Percentiles rank a stretch among this genome's conserved stretches.
Conservation (phyloP, 768 basidiomycete genomes). For the Lentinula sp. region DNA sequence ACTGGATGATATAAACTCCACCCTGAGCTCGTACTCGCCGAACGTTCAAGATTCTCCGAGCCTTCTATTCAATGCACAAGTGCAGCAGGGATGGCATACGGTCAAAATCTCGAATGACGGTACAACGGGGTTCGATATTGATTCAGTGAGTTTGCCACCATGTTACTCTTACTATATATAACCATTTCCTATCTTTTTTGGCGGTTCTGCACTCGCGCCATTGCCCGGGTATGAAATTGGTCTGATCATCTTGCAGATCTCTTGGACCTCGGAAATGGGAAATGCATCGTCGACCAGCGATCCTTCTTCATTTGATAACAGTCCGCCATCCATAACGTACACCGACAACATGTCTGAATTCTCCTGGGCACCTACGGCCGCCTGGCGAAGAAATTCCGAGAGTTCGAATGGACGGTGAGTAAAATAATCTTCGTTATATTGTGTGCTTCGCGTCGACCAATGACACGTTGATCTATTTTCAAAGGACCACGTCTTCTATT, state of each 20-base stretch:
- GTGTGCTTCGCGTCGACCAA: no score
- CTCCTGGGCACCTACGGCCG: background rate
- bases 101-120: background rate
- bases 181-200: background rate
- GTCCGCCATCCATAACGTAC: background rate
- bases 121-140: background rate
- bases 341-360: background rate
- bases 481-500: background rate
- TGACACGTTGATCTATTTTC: background rate
- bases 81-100: conserved; percentile 3
- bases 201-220: no score
- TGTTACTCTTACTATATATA: no score
- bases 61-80: background rate
- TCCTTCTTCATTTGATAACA: background rate
- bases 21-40: conserved; percentile 4
- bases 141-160: background rate
- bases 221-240: background rate
- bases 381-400: background rate
- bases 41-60: background rate
- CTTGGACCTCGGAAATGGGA: background rate
- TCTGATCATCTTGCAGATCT: background rate
- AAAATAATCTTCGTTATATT: background rate
- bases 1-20: conserved; percentile 16
- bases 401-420: background rate
- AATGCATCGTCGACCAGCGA: background rate